Evolutionary conservation across 768 basidiomycete species (phyloP).

Genomic region (Suillus clintonianus): DNA sequence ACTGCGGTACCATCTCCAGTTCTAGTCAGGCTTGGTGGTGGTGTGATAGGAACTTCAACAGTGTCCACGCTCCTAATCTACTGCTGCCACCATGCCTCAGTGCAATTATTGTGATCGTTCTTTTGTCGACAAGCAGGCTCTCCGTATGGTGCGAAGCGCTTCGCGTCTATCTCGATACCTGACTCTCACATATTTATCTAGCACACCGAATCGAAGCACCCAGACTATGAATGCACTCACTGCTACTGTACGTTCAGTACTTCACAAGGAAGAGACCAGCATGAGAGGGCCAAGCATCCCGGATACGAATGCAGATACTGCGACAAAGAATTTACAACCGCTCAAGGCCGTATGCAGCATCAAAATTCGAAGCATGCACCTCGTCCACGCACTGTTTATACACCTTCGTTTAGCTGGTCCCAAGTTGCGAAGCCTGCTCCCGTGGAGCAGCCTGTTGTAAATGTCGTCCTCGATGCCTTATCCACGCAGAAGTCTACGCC

Average conservation of each 20-base stretch:
- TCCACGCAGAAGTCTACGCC: background rate
- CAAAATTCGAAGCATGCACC: background rate
- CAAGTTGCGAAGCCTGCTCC: background rate
- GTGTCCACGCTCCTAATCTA: background rate
- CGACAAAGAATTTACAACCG: background rate
- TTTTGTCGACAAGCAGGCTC: constrained; percentile 11
- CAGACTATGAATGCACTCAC: constrained; percentile 10
- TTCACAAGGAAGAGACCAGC: constrained; percentile 10
- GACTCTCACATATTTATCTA: background rate
- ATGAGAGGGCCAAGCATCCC: constrained; percentile 14
- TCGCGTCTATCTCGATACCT: too few species aligned
- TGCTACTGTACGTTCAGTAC: constrained; percentile 11
- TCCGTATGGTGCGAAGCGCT: constrained; percentile 16
- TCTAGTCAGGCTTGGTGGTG: background rate
- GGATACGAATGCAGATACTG: constrained; percentile 6
- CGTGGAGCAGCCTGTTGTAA: background rate
- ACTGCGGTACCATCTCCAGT: background rate
- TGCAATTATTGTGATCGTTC: constrained; percentile 19
- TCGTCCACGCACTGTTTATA: background rate
- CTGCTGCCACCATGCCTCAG: constrained; percentile 15
- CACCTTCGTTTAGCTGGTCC: background rate
- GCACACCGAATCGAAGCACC: background rate
- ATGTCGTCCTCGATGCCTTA: background rate
- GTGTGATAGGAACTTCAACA: background rate
- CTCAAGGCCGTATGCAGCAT: background rate